Base-by-base conservation (phyloP, 306 rosid genomes). In the Prunus dulcis region DNA sequence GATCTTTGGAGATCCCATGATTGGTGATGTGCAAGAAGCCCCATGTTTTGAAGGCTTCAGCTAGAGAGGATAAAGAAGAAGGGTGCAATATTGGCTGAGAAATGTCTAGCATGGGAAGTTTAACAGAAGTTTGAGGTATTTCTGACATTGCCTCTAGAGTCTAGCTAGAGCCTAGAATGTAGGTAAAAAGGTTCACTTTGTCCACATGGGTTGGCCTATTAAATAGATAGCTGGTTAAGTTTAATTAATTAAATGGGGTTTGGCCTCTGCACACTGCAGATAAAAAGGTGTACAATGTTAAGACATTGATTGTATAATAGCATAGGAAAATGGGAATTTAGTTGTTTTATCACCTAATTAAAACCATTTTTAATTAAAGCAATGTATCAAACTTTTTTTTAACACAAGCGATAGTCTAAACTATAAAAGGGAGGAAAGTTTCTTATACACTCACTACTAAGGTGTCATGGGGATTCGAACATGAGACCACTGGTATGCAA, bases 1-100 rank as follows among this genome's bases (percentile, higher is more conserved):
- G 87, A 79, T 90, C 97, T 77, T 84, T 84, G 64, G 99, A 92
- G 79, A 95, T 89, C 22, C 93, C 99, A 87, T 95, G 99, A 74
- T 95, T 95, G 79, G 82, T 88, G 63, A 95, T 88, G 86, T 89
- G 96, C 78, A 95, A 95, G 76, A 95, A 95, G 20, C 99, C 99
- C 96, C 96, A 92, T 43, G 89, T 87, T 86, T 83, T 88, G 89
- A 97, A 92, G 53, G 91, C 88, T 75, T 88, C 83, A 32, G 92
- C 89, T 12, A 92, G 86, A 61, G 88, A 80, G 30, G 93, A 52
- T 49, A 89, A 72, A 73, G 91, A 89, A 76, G 96, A 85, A 43
- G 84, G 67, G 13, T 88, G 52, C 74, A 88, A 69, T 72, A 38
- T 46, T 38, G 92, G 89, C 83, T 87, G 84, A 80, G 97, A 95